A percentile compares a stretch with the other conserved stretches of the same genome.
phyloP scores from a whole-genome alignment of 192 early-diverging fungal species.

The Entophlyctis helioformis region DNA sequence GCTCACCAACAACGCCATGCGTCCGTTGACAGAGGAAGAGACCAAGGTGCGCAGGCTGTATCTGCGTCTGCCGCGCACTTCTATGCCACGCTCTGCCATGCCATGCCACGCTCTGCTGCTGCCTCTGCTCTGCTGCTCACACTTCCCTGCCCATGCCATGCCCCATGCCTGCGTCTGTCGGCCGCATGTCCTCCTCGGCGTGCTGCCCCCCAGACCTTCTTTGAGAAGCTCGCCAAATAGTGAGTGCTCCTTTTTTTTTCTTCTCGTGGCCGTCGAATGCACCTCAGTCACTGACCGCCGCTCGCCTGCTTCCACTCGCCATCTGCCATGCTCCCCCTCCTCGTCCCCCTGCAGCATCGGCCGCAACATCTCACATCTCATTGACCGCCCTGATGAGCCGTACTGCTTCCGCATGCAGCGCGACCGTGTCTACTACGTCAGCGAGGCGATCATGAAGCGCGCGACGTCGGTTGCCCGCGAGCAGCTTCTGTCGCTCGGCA shows the following conservation, averaged over 20 bases:
- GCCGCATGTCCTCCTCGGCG: too few relatives aligned
- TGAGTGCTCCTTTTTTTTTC: conserved; percentile 28
- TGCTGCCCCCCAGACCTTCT: too few relatives aligned
- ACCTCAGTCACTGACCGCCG: too few relatives aligned
- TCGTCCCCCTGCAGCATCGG: conserved; percentile 55
- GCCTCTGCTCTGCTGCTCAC: too few relatives aligned
- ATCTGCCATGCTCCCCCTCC: neutral
- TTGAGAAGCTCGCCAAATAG: conserved; percentile 98
- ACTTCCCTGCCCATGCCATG: too few relatives aligned
- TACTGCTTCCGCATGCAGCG: conserved; percentile 94
- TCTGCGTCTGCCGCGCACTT: too few relatives aligned
- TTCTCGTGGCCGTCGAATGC: too few relatives aligned
- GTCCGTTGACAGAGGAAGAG: conserved; percentile 94
- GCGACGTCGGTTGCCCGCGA: conserved; percentile 73
- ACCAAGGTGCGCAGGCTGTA: too few relatives aligned
- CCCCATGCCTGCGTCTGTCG: too few relatives aligned
- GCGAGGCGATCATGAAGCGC: conserved; percentile 84
- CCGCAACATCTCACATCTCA: conserved; percentile 86
- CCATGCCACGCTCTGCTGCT: too few relatives aligned
- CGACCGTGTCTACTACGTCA: conserved; percentile 94
- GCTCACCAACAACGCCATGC: conserved; percentile 54
- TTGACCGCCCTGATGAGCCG: conserved; percentile 90
- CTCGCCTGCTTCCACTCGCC: too few relatives aligned
- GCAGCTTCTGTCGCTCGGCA: conserved; percentile 79
- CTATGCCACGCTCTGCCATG: too few relatives aligned